phyloP scores from a whole-genome alignment of 768 basidiomycete genomes.

The Clathrus columnatus region DNA sequence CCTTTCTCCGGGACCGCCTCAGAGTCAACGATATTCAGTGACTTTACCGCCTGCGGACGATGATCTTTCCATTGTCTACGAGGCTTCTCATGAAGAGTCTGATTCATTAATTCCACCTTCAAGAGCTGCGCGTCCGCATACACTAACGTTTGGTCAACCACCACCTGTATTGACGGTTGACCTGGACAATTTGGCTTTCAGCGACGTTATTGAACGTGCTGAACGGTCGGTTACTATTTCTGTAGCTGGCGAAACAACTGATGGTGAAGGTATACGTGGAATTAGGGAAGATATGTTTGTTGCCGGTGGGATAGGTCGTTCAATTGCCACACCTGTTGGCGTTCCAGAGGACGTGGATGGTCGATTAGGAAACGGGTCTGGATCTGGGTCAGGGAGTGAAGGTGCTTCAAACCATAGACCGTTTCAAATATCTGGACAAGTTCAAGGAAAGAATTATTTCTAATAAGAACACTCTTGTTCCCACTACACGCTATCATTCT shows the following conservation, averaged over 20 bases:
- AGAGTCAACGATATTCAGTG: background rate
- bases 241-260: background rate
- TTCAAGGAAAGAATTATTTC: background rate
- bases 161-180: background rate
- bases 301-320: slow-evolving; percentile 6
- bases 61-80: slow-evolving; percentile 10
- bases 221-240: background rate
- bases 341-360: slow-evolving; percentile 5
- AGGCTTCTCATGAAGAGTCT: slow-evolving; percentile 10
- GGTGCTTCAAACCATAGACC: background rate
- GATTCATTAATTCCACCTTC: slow-evolving; percentile 6
- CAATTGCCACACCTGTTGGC: background rate
- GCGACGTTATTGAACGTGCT: background rate
- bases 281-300: slow-evolving; percentile 10
- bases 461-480: background rate
- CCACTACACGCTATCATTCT: background rate
- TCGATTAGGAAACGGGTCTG: background rate
- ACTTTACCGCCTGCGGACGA: slow-evolving; percentile 9
- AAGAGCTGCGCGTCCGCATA: background rate
- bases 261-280: background rate
- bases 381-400: background rate
- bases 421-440: background rate
- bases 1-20: background rate
- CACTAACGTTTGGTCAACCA: background rate
- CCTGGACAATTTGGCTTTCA: background rate